Base-by-base conservation (phyloP, 805 yeast species). In the Saccharomyces mikatae region DNA sequence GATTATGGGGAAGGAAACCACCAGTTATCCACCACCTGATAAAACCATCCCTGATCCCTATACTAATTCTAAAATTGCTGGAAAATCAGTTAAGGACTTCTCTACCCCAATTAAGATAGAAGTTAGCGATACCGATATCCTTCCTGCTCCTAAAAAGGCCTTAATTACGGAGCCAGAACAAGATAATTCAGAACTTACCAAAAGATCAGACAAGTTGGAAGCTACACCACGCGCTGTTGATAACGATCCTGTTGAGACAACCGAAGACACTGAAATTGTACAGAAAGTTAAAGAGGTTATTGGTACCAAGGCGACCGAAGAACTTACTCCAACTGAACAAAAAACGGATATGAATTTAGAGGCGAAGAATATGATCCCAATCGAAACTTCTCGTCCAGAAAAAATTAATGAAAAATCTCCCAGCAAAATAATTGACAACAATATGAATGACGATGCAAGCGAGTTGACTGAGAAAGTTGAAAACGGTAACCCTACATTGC, bases 301-400 rank as follows among this genome's bases (percentile, higher is more conserved):
- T 9, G 48, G 9, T 6, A 32, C 59, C 8, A 59, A 59, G 30
- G 52, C 54, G 1, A 56, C 60, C 36, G 55, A 44, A 1, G 62
- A 59, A 30, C 29, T 54, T 9, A 46, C 53, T 26, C 9, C 41
- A 13, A 14, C 52, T 3, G 51, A 53, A 26, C 52, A 56, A 3
- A 49, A 47, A n/a, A 50, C 51, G 14, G 47, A 29, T 10, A 30
- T n/a, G 48, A n/a, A 8, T 14, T 17, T 27, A 13, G 48, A 48
- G 1, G 46, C 3, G 9, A 1, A 54, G 2, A 55, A 54, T 41
- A 63, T 58, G 47, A 59, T 60, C 4, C 69, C 69, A 2, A 56
- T 65, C 11, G 24, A 36, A 17, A 6, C 22, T 36, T 17, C 24
- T 17, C 21, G 22, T 36, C 11, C 17, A 10, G 24, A 36, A 17